Conservation (phyloP, 78 protist species). For the Chrysochromulina parva region DNA sequence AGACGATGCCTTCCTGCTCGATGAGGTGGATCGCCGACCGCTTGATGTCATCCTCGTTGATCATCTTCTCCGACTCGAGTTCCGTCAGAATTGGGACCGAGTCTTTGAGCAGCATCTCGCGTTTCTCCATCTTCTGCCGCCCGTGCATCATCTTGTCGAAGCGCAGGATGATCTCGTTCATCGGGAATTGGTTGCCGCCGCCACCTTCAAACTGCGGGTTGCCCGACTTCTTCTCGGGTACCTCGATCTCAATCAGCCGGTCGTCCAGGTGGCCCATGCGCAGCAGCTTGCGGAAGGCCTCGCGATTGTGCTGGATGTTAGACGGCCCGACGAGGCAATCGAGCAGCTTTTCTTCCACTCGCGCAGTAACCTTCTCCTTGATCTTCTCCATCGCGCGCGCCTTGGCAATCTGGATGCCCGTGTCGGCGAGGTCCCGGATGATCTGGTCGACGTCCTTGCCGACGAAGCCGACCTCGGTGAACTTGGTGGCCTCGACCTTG, state of each 20-base stretch:
- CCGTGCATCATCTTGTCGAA: conserved; percentile 13
- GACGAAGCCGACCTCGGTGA: conserved; percentile 85
- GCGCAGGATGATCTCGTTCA: conserved; percentile 22
- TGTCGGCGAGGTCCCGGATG: conserved; percentile 42
- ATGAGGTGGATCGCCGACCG: conserved; percentile 74
- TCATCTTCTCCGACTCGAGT: conserved; percentile 48
- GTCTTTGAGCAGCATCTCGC: conserved; percentile 43
- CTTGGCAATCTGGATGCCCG: conserved; percentile 19
- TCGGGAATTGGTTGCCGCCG: not conserved
- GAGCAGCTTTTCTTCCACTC: not conserved
- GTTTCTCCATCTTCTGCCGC: conserved; percentile 30
- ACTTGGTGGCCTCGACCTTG: conserved; percentile 94
- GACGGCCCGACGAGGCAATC: not conserved
- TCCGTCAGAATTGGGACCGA: conserved; percentile 5
- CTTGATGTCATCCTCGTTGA: conserved; percentile 61
- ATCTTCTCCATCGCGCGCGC: conserved; percentile 9
- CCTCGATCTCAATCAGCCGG: conserved; percentile 43
- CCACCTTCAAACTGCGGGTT: no score
- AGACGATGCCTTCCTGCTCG: conserved; percentile 91
- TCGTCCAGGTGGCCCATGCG: conserved; percentile 58
- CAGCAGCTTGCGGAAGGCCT: conserved; percentile 39
- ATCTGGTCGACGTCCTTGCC: conserved; percentile 46
- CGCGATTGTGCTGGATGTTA: conserved; percentile 27
- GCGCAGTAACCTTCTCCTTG: not conserved
- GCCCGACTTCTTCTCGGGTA: conserved; percentile 44